phyloP scores from a whole-genome alignment of 768 basidiomycete genomes.

The Psilocybe cyanescens region DNA sequence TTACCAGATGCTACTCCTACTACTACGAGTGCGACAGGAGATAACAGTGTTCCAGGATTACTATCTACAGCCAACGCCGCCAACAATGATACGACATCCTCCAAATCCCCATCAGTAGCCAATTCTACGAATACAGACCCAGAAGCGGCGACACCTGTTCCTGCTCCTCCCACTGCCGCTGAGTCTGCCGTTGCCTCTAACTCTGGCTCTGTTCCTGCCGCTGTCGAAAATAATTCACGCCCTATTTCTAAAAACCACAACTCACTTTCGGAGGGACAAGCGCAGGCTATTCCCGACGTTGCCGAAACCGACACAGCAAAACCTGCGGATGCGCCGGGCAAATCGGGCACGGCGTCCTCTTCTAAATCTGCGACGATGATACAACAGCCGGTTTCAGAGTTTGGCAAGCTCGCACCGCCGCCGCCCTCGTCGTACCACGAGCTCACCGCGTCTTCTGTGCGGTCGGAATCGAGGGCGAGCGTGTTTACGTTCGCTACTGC shows the following conservation, averaged over 20 bases:
- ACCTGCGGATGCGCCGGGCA: not conserved
- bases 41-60: not conserved
- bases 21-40: not conserved
- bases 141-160: not conserved
- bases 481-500: conserved; percentile 39
- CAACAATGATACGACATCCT: not conserved
- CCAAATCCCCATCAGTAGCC: not conserved
- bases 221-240: not conserved
- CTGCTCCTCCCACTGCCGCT: not conserved
- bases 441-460: conserved; percentile 13
- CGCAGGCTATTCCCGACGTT: not conserved
- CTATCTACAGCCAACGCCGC: not conserved
- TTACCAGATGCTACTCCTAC: not conserved
- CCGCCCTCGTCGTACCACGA: conserved; percentile 23
- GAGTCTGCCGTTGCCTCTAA: not conserved
- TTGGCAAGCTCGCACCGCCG: conserved; percentile 14
- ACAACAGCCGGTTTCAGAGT: conserved; percentile 14
- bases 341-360: not conserved
- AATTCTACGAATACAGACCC: not conserved
- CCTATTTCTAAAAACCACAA: conserved; percentile 5
- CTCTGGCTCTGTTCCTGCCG: not conserved
- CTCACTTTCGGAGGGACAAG: not conserved
- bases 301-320: not conserved
- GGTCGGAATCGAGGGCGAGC: conserved; percentile 26
- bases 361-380: not conserved